Base-by-base conservation (phyloP, 768 basidiomycete genomes). In the Serendipita sp. region DNA sequence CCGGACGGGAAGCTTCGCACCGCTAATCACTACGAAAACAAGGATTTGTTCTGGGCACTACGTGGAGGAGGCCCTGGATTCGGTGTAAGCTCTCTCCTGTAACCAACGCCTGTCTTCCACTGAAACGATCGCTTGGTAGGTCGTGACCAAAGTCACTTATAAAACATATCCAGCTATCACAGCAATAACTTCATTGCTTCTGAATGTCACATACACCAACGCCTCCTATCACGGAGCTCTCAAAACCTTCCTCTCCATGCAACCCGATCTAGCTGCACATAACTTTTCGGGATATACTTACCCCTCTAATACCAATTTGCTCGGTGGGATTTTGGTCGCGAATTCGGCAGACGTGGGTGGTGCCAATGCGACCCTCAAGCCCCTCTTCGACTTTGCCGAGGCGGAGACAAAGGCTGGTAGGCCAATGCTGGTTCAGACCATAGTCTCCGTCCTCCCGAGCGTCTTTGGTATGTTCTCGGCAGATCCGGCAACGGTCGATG, bases 31-130 rank as follows among this genome's bases (percentile, higher is more conserved):
- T 60, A 27, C 18, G 45, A 44, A 44, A 58, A 64, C 13, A 58
- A 33, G 29, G 66, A 66, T 3, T 44, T 66, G 10, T 66, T 66
- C 55, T 66, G 66, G 66, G 66, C 64, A 16, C 29, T 66, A 6
- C 64, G 66, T 18, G 66, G 66, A 3, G 66, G 66, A 27, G 66
- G 66, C 11, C 44, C 46, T 13, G 66, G 44, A 18, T 64, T 64
- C 34, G 63, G 63, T 11, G 63, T 64, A 60, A n/a, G 18, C 11
- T 11, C 8, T n/a, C 16, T 31, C 27, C 31, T 34, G n/a, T 60
- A 3, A 34, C 4, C 1, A 4, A 31, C 23, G 23, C 55, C 10
- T 60, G 2, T 27, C n/a, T 10, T 52, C n/a, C 31, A 1, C 18
- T 52, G 6, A 52, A 23, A 6, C 8, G 29, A 50, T 2, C 31